Evolutionary conservation across 2,329 filamentous ascomycete genomes (phyloP).

Genomic region (Dothistroma pini): DNA sequence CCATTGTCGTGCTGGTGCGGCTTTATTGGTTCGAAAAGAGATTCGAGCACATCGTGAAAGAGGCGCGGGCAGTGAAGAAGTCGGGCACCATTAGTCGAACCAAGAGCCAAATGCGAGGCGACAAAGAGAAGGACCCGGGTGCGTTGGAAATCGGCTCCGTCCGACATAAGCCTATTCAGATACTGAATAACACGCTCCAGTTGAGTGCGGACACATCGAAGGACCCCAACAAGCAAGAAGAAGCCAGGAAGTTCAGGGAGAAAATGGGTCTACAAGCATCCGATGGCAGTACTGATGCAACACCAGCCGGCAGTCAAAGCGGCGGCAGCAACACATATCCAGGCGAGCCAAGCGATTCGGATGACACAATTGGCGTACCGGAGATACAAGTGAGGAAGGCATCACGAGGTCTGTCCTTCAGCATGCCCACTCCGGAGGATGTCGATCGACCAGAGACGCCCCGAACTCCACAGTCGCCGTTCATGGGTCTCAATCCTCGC

Average conservation of each 20-base stretch:
- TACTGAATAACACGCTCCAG: conserved; percentile 45
- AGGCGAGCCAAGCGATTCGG: conserved; percentile 8
- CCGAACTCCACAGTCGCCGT: conserved; percentile 10
- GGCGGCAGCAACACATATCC: neutral
- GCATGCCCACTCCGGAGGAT: neutral
- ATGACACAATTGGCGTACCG: conserved; percentile 14
- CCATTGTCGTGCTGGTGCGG: conserved; percentile 83
- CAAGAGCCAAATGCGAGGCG: conserved; percentile 28
- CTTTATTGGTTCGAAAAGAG: conserved; percentile 98
- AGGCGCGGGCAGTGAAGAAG: conserved; percentile 64
- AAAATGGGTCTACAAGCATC: conserved; percentile 39
- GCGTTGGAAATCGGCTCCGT: conserved; percentile 59
- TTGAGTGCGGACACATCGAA: neutral
- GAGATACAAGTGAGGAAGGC: neutral
- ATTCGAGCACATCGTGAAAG: conserved; percentile 77
- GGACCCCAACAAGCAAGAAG: conserved; percentile 23
- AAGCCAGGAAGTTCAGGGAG: conserved; percentile 37
- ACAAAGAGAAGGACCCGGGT: conserved; percentile 41
- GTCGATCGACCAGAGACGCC: neutral
- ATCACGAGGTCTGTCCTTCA: neutral
- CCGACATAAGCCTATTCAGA: conserved; percentile 61
- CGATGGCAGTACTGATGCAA: neutral
- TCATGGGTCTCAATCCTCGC: conserved; percentile 29
- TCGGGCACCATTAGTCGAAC: conserved; percentile 59
- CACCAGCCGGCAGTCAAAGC: conserved; percentile 6